A percentile compares a stretch with the other conserved stretches of the same genome.
phyloP scores from a whole-genome alignment of 2,329 filamentous ascomycete genomes.

The Alternaria sp. region DNA sequence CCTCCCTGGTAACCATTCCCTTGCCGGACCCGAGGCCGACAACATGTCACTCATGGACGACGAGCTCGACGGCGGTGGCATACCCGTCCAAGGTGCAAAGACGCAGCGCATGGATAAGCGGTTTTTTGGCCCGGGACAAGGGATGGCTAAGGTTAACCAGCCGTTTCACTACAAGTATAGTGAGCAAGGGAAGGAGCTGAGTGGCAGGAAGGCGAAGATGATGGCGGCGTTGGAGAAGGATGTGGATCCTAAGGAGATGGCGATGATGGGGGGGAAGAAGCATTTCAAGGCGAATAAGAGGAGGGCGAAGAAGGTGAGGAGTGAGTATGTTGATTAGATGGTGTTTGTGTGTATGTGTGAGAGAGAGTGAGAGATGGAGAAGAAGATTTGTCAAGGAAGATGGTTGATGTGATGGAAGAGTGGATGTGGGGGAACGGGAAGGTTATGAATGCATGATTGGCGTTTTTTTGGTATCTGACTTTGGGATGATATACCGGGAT shows the following conservation, averaged over 20 bases:
- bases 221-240: constrained; percentile 86
- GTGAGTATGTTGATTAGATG: constrained; percentile 45
- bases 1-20: constrained; percentile 50
- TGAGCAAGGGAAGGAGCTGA: constrained; percentile 83
- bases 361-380: no score
- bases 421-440: neutral
- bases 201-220: constrained; percentile 81
- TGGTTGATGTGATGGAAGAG: no score
- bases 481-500: constrained; percentile 5
- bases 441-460: constrained; percentile 19
- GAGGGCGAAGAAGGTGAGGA: constrained; percentile 64
- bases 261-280: constrained; percentile 80
- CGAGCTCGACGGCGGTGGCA: constrained; percentile 56
- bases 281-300: constrained; percentile 86
- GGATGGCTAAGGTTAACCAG: constrained; percentile 71
- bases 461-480: constrained; percentile 8
- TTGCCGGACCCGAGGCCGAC: constrained; percentile 41
- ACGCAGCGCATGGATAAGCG: constrained; percentile 80
- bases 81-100: constrained; percentile 69
- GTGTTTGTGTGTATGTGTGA: no score
- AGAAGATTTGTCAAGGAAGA: no score
- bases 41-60: constrained; percentile 54
- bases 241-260: constrained; percentile 81
- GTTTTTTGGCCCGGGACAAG: constrained; percentile 80
- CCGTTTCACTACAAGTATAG: constrained; percentile 93